Evolutionary conservation across 2,329 filamentous ascomycete species (phyloP), one percentile per base, ranked within the genome.

Genomic region (Falciphora oryzae): DNA sequence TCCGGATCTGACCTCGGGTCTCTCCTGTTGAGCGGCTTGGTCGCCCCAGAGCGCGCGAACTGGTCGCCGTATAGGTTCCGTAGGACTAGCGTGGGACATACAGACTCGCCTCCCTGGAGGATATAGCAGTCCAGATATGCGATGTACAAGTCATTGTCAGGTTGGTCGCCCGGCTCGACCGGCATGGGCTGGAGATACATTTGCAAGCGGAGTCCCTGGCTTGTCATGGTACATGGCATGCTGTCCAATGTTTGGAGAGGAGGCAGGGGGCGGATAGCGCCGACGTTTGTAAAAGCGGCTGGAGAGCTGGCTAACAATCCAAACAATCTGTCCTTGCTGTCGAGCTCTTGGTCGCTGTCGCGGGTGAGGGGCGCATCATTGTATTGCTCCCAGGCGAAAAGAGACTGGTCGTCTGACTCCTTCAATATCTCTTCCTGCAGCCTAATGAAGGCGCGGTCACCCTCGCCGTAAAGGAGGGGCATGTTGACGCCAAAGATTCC

Each of bases 291-390:
- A 67, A 81, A 81, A 4, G 73, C 72, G 57, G 70, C 68, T n/a
- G 78, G 25, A 84, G 80, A 0, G 86, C 89, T 71, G 81, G 80
- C 65, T 16, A 73, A 65, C 14, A 72, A 66, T 1, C 72, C 71
- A 31, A 64, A 65, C 6, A 62, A 38, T 18, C 28, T 32, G 53
- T 57, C 35, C 29, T 35, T 18, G 53, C 56, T 58, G 32, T 32
- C 7, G 7, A 32, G 32, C 11, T 4, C 32, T 32, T 32, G 8
- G 22, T 64, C 57, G 16, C 32, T 27, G 2, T 10, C 4, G 32
- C 8, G 4, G 32, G 32, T 13, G 32, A 4, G 4, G 32, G 32
- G 32, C 32, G 32, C 32, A 31, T 68, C 65, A 2, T 63, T 5
- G 35, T 53, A 10, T 4, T 22, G n/a, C 27, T 56, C 57, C 63